Evolutionary conservation across 2,329 filamentous ascomycete species (phyloP).

Genomic region (Aspergillus sp.): DNA sequence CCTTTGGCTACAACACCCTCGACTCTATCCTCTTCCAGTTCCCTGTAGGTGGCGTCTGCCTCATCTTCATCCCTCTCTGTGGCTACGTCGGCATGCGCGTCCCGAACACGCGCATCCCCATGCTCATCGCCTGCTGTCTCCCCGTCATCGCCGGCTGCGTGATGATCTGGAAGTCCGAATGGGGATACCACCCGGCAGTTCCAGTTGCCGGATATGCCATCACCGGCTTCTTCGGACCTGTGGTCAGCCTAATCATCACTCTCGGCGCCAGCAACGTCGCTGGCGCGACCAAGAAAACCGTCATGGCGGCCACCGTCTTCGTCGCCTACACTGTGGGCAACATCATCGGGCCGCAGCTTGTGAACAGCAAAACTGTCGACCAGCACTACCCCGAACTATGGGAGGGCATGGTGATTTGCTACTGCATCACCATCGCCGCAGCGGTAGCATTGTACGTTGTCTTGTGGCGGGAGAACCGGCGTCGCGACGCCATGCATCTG

Average conservation of each 20-base stretch:
- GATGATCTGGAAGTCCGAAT: slow-evolving; percentile 70
- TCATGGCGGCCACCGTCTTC: slow-evolving; percentile 73
- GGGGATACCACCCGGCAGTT: slow-evolving; percentile 65
- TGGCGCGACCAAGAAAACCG: slow-evolving; percentile 75
- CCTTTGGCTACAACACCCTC: slow-evolving; percentile 66
- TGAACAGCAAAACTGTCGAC: slow-evolving; percentile 65
- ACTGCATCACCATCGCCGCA: slow-evolving; percentile 66
- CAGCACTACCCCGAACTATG: slow-evolving; percentile 72
- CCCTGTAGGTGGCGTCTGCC: slow-evolving; percentile 69
- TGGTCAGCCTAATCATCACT: slow-evolving; percentile 64
- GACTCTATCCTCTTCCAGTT: slow-evolving; percentile 74
- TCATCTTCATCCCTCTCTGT: slow-evolving; percentile 65
- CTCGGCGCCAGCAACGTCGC: slow-evolving; percentile 69
- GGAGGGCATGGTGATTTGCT: slow-evolving; percentile 68
- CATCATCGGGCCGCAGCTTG: slow-evolving; percentile 72
- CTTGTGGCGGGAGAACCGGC: slow-evolving; percentile 60
- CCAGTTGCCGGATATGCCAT: slow-evolving; percentile 72
- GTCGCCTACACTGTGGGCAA: slow-evolving; percentile 76
- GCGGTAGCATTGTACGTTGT: slow-evolving; percentile 61
- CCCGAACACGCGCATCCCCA: slow-evolving; percentile 64
- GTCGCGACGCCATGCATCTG: slow-evolving; percentile 50
- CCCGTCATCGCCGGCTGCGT: slow-evolving; percentile 74
- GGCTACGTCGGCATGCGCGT: slow-evolving; percentile 65
- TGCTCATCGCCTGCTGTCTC: slow-evolving; percentile 67
- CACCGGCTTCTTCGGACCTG: slow-evolving; percentile 71